Evolutionary conservation across 768 basidiomycete species (phyloP).

Genomic region (Pholiota conissans): DNA sequence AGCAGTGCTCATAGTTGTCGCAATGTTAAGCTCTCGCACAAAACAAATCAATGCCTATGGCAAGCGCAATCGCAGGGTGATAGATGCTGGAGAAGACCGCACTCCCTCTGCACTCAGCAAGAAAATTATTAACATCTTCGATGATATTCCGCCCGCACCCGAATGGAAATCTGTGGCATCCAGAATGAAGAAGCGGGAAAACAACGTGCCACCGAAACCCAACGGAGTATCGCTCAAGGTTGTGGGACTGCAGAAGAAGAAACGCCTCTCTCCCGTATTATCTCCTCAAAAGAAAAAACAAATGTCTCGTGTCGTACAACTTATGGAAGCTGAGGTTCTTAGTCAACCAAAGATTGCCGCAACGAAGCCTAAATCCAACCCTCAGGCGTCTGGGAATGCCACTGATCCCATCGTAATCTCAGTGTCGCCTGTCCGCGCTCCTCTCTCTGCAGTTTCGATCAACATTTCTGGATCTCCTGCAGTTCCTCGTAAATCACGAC

Average conservation of each 20-base stretch:
- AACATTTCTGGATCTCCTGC: slow-evolving; percentile 41
- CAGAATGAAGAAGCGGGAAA: slow-evolving; percentile 50
- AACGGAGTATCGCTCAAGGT: slow-evolving; percentile 37
- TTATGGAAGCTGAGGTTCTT: slow-evolving; percentile 24
- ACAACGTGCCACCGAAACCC: slow-evolving; percentile 30
- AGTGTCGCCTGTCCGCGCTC: slow-evolving; percentile 30
- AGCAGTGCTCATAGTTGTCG: slow-evolving; percentile 2
- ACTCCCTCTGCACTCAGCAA: slow-evolving; percentile 25
- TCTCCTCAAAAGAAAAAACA: slow-evolving; percentile 35
- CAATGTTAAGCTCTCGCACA: slow-evolving; percentile 61
- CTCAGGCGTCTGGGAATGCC: slow-evolving; percentile 6
- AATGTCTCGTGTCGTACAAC: slow-evolving; percentile 29
- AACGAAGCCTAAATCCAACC: slow-evolving; percentile 18
- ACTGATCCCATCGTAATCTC: slow-evolving; percentile 11
- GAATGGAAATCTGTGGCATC: slow-evolving; percentile 37
- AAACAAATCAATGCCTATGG: slow-evolving; percentile 70
- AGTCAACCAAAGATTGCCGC: slow-evolving; percentile 3
- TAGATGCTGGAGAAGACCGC: slow-evolving; percentile 38
- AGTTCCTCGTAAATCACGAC: slow-evolving; percentile 21
- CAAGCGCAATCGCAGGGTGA: slow-evolving; percentile 59
- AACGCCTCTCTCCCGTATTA: slow-evolving; percentile 33
- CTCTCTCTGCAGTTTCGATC: slow-evolving; percentile 28
- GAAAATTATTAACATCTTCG: slow-evolving; percentile 38
- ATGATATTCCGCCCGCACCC: slow-evolving; percentile 43
- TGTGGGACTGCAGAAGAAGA: slow-evolving; percentile 41